A percentile compares a stretch with the other conserved stretches of the same genome.
These are phyloP conservation scores for Fusarium tjaetaba DNA, from an alignment of 2,329 filamentous ascomycete species.

Conservation along the genomic window DNA sequence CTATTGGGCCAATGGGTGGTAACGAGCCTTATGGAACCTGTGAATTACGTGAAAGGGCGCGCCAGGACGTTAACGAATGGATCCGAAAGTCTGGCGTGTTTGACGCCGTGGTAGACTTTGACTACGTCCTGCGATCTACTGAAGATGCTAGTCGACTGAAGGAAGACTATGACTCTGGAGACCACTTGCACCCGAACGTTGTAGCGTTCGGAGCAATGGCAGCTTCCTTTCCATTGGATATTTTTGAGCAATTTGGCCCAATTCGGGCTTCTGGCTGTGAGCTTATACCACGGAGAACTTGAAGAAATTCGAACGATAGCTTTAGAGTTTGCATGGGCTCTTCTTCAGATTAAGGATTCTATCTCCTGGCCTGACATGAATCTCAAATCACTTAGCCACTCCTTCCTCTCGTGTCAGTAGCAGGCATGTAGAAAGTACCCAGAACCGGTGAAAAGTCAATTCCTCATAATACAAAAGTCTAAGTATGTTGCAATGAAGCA, in stretches of 20 bases:
- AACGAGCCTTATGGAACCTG: not conserved
- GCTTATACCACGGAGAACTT: not conserved
- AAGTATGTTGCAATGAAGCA: no score
- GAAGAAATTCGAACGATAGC: not conserved
- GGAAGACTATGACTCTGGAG: not conserved
- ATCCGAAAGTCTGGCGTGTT: not conserved
- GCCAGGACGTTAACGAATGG: not conserved
- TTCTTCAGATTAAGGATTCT: fast-evolving
- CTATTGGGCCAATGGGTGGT: not conserved
- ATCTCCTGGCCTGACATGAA: not conserved
- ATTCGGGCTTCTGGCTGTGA: not conserved
- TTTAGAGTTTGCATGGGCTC: not conserved
- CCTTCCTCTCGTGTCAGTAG: not conserved
- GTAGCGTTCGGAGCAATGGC: not conserved
- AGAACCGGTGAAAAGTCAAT: no score
- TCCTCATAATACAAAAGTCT: no score
- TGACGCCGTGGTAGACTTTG: not conserved
- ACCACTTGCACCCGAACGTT: not conserved
- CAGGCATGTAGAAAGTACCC: not conserved
- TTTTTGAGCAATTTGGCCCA: not conserved
- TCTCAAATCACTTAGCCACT: not conserved
- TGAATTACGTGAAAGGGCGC: not conserved
- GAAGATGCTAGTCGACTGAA: not conserved
- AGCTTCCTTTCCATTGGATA: not conserved
- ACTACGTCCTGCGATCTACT: not conserved